phyloP scores from a whole-genome alignment of 805 yeast species.

The Dipodascus geniculatus region DNA sequence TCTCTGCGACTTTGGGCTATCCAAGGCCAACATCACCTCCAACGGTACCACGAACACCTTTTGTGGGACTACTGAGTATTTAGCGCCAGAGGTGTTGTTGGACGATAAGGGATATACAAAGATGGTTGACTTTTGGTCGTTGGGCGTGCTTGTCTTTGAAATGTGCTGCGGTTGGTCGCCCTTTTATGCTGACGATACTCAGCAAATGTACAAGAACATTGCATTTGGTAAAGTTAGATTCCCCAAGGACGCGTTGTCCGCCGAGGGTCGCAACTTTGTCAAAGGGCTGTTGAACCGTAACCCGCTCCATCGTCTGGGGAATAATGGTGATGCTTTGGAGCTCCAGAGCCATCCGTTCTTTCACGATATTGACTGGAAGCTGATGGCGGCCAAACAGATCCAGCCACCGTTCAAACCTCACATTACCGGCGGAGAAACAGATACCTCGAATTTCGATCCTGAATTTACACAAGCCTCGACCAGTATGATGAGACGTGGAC shows the following conservation, averaged over 20 bases:
- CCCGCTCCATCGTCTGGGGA: slow-evolving; percentile 86
- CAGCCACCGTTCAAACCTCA: slow-evolving; percentile 96
- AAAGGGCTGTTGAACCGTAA: slow-evolving; percentile 87
- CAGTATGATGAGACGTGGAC: slow-evolving; percentile 32
- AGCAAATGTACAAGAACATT: slow-evolving; percentile 94
- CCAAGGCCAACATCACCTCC: slow-evolving; percentile 76
- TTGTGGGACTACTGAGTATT: slow-evolving; percentile 93
- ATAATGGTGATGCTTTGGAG: slow-evolving; percentile 81
- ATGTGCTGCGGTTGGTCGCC: slow-evolving; percentile 99
- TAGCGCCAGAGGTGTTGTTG: slow-evolving; percentile 90
- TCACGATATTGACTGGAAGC: slow-evolving; percentile 78
- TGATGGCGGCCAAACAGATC: slow-evolving; percentile 59
- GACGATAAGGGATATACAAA: slow-evolving; percentile 95
- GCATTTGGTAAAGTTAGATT: slow-evolving; percentile 94
- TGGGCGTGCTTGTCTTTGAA: slow-evolving; percentile 88
- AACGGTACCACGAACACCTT: slow-evolving; percentile 82
- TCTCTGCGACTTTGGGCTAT: slow-evolving; percentile 87
- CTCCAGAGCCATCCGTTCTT: slow-evolving; percentile 82
- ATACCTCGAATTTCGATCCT: slow-evolving; percentile 91
- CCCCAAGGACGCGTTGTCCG: slow-evolving; percentile 82
- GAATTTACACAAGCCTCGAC: slow-evolving; percentile 88
- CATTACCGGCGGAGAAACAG: slow-evolving; percentile 63
- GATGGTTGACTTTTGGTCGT: slow-evolving; percentile 97
- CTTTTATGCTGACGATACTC: slow-evolving; percentile 90
- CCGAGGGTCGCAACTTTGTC: slow-evolving; percentile 87